Conservation (phyloP, 2,329 filamentous ascomycete species). For the Hypoxylon sp. region DNA sequence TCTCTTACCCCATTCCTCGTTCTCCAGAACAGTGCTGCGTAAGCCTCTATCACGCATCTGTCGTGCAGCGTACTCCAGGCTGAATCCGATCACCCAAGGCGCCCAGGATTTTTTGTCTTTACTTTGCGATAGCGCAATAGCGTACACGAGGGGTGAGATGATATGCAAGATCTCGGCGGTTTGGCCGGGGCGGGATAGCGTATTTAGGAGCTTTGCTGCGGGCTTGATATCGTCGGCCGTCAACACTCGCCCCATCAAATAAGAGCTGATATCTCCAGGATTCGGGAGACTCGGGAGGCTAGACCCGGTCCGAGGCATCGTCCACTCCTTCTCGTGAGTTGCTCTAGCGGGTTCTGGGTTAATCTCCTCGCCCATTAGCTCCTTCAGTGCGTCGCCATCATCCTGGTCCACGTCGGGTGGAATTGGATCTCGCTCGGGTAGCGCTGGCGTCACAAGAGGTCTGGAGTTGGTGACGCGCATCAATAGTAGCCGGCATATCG, state of each 20-base stretch:
- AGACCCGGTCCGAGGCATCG: slow-evolving; percentile 93
- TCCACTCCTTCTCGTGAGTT: slow-evolving; percentile 75
- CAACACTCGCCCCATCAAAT: slow-evolving; percentile 88
- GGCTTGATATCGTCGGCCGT: slow-evolving; percentile 98
- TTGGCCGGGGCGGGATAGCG: slow-evolving; percentile 77
- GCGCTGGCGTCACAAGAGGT: slow-evolving; percentile 82
- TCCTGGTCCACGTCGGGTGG: slow-evolving; percentile 66
- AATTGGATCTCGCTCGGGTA: slow-evolving; percentile 87
- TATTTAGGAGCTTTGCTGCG: slow-evolving; percentile 85
- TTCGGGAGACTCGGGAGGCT: slow-evolving; percentile 86
- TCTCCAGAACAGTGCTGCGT: slow-evolving; percentile 86
- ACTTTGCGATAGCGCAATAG: slow-evolving; percentile 79
- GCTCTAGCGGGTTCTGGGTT: slow-evolving; percentile 58
- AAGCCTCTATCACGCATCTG: slow-evolving; percentile 81
- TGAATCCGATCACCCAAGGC: slow-evolving; percentile 89
- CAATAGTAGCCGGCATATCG: slow-evolving; percentile 82
- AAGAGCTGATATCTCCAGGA: slow-evolving; percentile 83
- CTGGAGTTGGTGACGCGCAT: slow-evolving; percentile 85
- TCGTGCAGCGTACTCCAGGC: slow-evolving; percentile 88
- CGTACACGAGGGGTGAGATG: slow-evolving; percentile 87
- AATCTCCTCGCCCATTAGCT: slow-evolving; percentile 54
- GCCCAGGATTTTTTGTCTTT: slow-evolving; percentile 84
- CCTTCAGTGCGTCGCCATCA: slow-evolving; percentile 57
- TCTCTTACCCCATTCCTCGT: slow-evolving; percentile 87
- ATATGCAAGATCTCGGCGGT: slow-evolving; percentile 93